Conservation (phyloP, 2,329 filamentous ascomycete genomes). For the Fusarium haematococcum region DNA sequence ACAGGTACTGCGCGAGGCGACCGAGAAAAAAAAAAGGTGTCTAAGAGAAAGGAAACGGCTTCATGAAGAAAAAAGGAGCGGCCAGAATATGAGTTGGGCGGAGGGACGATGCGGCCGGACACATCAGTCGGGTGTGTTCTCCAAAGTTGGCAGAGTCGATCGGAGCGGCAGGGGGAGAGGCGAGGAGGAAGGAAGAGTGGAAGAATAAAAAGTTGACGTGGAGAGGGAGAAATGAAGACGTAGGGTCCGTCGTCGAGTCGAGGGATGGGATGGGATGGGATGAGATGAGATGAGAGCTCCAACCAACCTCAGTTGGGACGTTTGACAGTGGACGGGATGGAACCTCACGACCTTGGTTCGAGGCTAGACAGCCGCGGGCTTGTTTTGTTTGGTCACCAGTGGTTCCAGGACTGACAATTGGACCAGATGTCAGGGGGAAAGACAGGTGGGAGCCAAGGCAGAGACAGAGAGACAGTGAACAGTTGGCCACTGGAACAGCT, state of each 20-base stretch:
- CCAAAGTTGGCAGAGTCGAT: conserved; percentile 20
- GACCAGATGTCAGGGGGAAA: background rate
- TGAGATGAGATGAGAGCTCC: conserved; percentile 31
- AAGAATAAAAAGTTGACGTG: conserved; percentile 9
- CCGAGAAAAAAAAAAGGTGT: conserved; percentile 19
- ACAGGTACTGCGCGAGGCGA: conserved; percentile 19
- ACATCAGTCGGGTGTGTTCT: conserved; percentile 45
- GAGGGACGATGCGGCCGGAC: conserved; percentile 46
- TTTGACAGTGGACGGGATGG: conserved; percentile 33
- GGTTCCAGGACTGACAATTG: conserved; percentile 9
- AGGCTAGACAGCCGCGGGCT: conserved; percentile 10
- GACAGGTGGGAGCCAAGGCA: background rate
- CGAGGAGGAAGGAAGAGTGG: conserved; percentile 1
- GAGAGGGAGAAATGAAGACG: conserved; percentile 24
- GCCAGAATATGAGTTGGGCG: conserved; percentile 34
- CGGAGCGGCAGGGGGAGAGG: conserved; percentile 24
- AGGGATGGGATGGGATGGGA: conserved; percentile 32
- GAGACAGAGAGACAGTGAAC: conserved; percentile 4
- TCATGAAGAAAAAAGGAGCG: conserved; percentile 46
- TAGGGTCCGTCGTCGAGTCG: conserved; percentile 9
- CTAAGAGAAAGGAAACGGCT: conserved; percentile 41
- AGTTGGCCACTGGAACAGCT: conserved; percentile 25
- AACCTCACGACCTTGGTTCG: conserved; percentile 21
- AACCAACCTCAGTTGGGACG: conserved; percentile 14
- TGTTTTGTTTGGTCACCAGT: conserved; percentile 13